Conservation (phyloP, 192 early-diverging fungal genomes). For the Funneliformis mosseae region DNA sequence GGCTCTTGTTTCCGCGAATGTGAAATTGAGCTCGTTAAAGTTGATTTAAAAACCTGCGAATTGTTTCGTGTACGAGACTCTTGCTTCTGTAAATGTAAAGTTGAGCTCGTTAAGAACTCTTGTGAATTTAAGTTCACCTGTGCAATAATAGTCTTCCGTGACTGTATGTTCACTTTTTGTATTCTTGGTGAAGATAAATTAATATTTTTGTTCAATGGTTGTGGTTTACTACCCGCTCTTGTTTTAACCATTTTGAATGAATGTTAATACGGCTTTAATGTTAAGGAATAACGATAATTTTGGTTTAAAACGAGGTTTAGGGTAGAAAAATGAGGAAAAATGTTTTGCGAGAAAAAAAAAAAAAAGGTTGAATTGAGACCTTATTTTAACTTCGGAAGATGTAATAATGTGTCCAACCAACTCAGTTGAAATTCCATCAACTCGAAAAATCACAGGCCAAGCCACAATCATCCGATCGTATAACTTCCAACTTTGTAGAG, state of each 20-base stretch:
- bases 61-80: background rate
- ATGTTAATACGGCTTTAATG: background rate
- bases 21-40: background rate
- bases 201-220: background rate
- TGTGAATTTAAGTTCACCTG: background rate
- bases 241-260: slow-evolving; percentile 1
- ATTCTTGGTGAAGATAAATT: background rate
- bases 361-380: too few species aligned
- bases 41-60: background rate
- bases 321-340: background rate
- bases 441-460: background rate
- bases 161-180: background rate
- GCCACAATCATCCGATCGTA: background rate
- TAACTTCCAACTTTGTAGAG: background rate
- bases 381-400: background rate
- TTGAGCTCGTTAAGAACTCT: background rate
- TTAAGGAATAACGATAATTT: background rate
- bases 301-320: background rate
- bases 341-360: background rate
- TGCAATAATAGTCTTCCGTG: background rate
- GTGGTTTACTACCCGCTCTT: background rate
- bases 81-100: background rate
- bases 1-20: background rate
- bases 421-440: background rate
- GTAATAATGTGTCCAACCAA: background rate